A percentile compares a stretch with the other conserved stretches of the same genome.
Evolutionary conservation across 2,329 filamentous ascomycete genomes (phyloP).

Genomic region (Aspergillus melleus): DNA sequence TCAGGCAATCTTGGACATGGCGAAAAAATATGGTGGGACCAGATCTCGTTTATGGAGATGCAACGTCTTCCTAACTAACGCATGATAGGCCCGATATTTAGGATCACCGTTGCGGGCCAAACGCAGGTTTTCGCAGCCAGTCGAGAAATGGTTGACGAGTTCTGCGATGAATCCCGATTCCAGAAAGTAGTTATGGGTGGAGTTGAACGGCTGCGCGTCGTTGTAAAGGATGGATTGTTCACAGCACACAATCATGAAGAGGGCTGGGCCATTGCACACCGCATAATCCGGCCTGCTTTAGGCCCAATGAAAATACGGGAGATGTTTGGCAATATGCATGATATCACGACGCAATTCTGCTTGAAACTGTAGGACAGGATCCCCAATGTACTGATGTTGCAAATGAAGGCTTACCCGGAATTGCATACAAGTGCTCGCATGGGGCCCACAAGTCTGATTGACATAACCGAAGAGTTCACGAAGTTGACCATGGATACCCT

Average conservation of each 20-base stretch:
- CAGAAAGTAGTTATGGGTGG: slow-evolving; percentile 50
- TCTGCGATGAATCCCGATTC: slow-evolving; percentile 67
- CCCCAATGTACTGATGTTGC: too few species aligned
- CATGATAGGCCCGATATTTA: not conserved
- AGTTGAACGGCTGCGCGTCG: slow-evolving; percentile 33
- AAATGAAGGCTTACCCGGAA: too few species aligned
- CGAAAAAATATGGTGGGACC: too few species aligned
- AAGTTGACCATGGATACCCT: slow-evolving; percentile 72
- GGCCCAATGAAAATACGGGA: not conserved
- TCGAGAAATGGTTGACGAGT: slow-evolving; percentile 59
- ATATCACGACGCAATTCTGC: not conserved
- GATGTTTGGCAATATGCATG: not conserved
- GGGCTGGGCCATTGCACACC: slow-evolving; percentile 58
- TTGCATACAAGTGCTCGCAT: slow-evolving; percentile 23
- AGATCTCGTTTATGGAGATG: too few species aligned
- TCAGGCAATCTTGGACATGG: too few species aligned
- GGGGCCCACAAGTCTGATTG: slow-evolving; percentile 58
- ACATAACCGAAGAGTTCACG: slow-evolving; percentile 68
- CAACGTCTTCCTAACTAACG: too few species aligned
- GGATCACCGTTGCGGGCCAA: not conserved
- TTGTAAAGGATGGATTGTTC: slow-evolving; percentile 65
- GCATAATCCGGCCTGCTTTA: too few species aligned
- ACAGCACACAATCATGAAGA: slow-evolving; percentile 51
- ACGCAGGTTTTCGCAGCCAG: slow-evolving; percentile 45
- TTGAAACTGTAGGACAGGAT: not conserved